Base-by-base conservation (phyloP, 331 rosid species). In the Cydonia oblonga region DNA sequence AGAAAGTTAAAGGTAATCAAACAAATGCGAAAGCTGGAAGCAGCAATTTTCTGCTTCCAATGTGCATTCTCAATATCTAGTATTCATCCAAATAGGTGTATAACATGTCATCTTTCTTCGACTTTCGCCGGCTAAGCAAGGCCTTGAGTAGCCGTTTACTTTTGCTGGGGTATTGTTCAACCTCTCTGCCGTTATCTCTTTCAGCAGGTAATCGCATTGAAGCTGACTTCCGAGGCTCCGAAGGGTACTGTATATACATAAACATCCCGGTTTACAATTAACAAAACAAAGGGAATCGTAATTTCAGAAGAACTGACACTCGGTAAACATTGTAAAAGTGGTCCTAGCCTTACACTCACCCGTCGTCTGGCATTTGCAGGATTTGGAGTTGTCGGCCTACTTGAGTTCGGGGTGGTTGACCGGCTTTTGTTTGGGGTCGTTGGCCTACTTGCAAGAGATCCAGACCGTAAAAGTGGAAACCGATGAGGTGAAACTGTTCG, bases 81-180 rank as follows among this genome's bases (percentile, higher is more conserved):
- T 91, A 95, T 85, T 91, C 99, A 11, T 95, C 99, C 91, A 95
- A 76, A 70, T 91, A 95, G 49, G 96, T 88, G 79, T 95, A 91
- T 69, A 95, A 77, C 87, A 69, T 90, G n/a, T 95, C 97, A 66
- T 95, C 97, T 84, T 91, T 95, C 93, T 91, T 95, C 4, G 96
- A 91, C 84, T 91, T 95, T 76, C 99, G 93, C 75, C 99, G 87
- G 83, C 99, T 95, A 68, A 95, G 97, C 52, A 95, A 79, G 59
- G 99, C 96, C 84, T 90, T 95, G 42, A 95, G 84, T 14, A 95
- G 96, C 54, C 97, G 89, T 78, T 91, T 95, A 77, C 97, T 91
- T 84, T 90, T 95, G 78, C 96, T 91, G 38, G 96, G 96, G 58
- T 79, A 44, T 58, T 87, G 97, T n/a, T 95, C 99, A 3, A 68